Evolutionary conservation across 1,284 basidiomycete genomes (phyloP), one percentile per base, ranked within the genome.

Genomic region (Fomitopsis schrenkii): DNA sequence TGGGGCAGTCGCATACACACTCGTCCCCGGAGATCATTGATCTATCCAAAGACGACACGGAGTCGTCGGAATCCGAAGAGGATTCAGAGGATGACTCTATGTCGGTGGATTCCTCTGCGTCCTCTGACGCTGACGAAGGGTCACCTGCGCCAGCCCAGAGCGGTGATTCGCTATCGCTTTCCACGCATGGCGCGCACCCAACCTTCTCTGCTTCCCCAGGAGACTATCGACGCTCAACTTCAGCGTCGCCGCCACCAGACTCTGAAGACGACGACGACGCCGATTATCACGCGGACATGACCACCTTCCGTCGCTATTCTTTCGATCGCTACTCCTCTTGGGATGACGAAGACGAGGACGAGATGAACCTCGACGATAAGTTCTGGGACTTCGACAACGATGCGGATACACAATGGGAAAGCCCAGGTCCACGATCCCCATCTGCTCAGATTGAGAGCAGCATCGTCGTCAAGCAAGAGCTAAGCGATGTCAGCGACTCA

Each of bases 201-300:
- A 71, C 68, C 64, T 74, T 69, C 9, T 48, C 64, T 17, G 52
- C 35, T 19, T 41, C 48, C 22, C 42, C 61, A 64, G 66, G 40
- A 58, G 71, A 74, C 33, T 77, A 72, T 66, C 80, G 80, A 59
- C 83, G 84, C 41, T 84, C 85, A 10, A 80, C 84, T 8, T 87
- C 88, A 0, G 82, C 79, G 17, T 86, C 88, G 0, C 85, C 83
- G 2, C 88, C 82, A 33, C 82, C 81, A 1, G 88, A 91, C 64
- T 88, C 87, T 1, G 87, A 89, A 38, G 78, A 77, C 63, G 87
- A 89, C 54, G 87, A 89, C 54, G 73, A 74, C 40, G 68, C 70
- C 14, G 71, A 70, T 45, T 70, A 66, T 57, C 66, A 69, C 57
- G 71, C 77, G 54, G 77, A 75, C 36, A 81, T 77, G 83, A 79